phyloP scores from a whole-genome alignment of 805 yeast genomes.

The Hanseniaspora guilliermondii region DNA sequence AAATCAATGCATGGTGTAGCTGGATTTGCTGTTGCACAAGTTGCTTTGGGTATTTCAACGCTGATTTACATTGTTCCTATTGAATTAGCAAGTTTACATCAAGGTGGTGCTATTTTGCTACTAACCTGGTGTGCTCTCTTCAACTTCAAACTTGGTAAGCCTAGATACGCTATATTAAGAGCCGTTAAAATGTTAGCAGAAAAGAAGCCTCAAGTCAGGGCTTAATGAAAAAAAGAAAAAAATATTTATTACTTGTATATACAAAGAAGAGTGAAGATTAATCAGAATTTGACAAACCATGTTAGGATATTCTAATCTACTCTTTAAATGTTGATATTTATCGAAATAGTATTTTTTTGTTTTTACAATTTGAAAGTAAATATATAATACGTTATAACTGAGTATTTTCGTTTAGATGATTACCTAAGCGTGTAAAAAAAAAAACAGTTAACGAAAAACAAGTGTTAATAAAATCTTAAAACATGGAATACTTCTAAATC shows the following conservation, averaged over 20 bases:
- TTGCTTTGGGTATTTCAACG: slow-evolving; percentile 73
- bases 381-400: too few relatives aligned
- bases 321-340: too few relatives aligned
- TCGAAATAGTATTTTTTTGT: too few relatives aligned
- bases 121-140: slow-evolving; percentile 65
- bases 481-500: too few relatives aligned
- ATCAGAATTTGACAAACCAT: neutral
- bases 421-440: too few relatives aligned
- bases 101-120: slow-evolving; percentile 88
- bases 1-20: slow-evolving; percentile 51
- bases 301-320: neutral
- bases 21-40: slow-evolving; percentile 80
- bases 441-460: too few relatives aligned
- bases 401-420: too few relatives aligned
- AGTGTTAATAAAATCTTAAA: too few relatives aligned
- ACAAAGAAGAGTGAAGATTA: neutral
- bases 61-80: slow-evolving; percentile 81
- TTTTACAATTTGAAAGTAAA: too few relatives aligned
- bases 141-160: slow-evolving; percentile 45
- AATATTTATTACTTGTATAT: neutral
- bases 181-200: slow-evolving; percentile 26
- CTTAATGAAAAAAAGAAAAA: too few relatives aligned
- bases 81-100: slow-evolving; percentile 88
- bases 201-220: slow-evolving; percentile 21
- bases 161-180: slow-evolving; percentile 35